phyloP scores from a whole-genome alignment of 257 asterid species.

The Solanum acaule region DNA sequence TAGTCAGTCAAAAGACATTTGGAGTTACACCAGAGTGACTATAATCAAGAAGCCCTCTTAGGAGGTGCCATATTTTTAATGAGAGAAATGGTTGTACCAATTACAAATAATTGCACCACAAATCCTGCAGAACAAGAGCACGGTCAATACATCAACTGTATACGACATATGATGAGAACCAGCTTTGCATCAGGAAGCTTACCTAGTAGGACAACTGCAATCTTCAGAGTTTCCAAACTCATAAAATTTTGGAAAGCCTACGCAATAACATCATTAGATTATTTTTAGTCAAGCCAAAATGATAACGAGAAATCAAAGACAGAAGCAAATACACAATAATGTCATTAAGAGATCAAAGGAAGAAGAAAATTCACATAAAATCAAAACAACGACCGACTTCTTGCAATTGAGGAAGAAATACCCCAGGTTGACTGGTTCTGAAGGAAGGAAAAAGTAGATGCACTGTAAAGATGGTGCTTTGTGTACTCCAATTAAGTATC shows the following conservation, averaged over 20 bases:
- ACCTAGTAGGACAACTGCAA: slow-evolving; percentile 42
- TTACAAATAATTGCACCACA: slow-evolving; percentile 27
- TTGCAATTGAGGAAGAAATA: not conserved
- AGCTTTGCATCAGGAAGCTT: slow-evolving; percentile 1
- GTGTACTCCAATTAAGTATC: not conserved
- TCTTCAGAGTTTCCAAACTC: slow-evolving; percentile 41
- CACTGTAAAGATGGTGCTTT: not conserved
- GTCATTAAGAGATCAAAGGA: not conserved
- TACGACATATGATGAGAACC: not conserved
- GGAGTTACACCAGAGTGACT: not conserved
- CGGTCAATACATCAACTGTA: not conserved
- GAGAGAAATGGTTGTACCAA: slow-evolving; percentile 37
- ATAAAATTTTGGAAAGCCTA: slow-evolving; percentile 44
- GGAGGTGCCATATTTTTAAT: slow-evolving; percentile 82
- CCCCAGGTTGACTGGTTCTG: not conserved
- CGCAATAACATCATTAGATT: not conserved
- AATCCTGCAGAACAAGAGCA: slow-evolving; percentile 31
- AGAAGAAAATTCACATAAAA: not conserved
- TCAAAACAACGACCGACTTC: not conserved
- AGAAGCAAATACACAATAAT: not conserved
- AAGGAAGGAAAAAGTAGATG: not conserved
- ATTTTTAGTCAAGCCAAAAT: not conserved
- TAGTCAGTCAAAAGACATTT: not conserved
- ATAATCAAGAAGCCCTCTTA: slow-evolving; percentile 50
- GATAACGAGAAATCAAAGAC: not conserved